Evolutionary conservation across 2,329 filamentous ascomycete species (phyloP), one percentile per base, ranked within the genome.

Genomic region (Botryotinia calthae): DNA sequence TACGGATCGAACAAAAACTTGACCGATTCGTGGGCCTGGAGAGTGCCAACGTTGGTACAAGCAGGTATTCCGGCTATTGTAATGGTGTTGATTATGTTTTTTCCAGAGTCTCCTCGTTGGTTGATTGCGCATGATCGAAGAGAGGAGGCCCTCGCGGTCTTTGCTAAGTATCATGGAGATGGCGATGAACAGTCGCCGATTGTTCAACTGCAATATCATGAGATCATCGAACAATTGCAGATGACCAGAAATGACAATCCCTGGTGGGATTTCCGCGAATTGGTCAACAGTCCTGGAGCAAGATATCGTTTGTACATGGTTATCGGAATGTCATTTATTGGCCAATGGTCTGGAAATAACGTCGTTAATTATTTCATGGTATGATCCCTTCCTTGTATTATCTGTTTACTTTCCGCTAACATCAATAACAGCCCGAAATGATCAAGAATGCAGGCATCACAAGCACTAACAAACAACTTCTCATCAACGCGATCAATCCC

Each of bases 201-300:
- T 67, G 87, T 89, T 4, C 84, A 86, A 76, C 82, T 89, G 8
- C 86, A 90, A 79, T 87, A 87, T 79, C 85, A 84, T 42, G 86
- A 89, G 76, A 87, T 88, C 78, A 80, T 86, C 42, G 86, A 88
- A 77, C 83, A 86, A 70, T 83, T 86, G 67, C 81, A 81, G 65
- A 78, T 83, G 14, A 84, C 83, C 10, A 82, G 82, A n/a, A 81
- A 85, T 25, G 87, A 88, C 73, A 90, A 90, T 76, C 82, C 85
- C 3, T 89, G 86, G 84, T 90, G 87, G 86, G 85, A 90, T 79
- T 89, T 86, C 81, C 81, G 85, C 16, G 86, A 87, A 74, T 81
- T 89, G 28, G 82, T 84, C 79, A 85, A 86, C 78, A 85, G 83
- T 7, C 81, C 80, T 25, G 83, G 83, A 54, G 82, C 83, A 51